Evolutionary conservation across 2,329 filamentous ascomycete species (phyloP), one percentile per base, ranked within the genome.

Genomic region (Aspergillus eucalypticola): DNA sequence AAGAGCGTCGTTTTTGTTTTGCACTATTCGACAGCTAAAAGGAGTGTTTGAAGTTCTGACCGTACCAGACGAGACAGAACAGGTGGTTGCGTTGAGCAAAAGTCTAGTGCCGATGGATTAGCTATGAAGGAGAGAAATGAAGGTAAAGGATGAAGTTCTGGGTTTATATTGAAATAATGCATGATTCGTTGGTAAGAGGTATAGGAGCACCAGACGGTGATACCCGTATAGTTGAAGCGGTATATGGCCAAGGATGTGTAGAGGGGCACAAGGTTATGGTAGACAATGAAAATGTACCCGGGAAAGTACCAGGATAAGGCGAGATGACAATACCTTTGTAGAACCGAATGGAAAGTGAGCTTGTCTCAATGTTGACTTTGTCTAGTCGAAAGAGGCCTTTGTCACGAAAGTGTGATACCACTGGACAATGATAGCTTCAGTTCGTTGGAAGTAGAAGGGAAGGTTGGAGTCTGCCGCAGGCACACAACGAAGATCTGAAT

Each of bases 1-100:
- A 49, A 19, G 42, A 32, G 51, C 41, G 44, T 41, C 41, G 62
- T 41, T 49, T 32, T 41, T 41, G 62, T 48, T 49, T 32, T 49
- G 49, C 60, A 71, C 55, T 59, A 61, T 63, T 66, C 41, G 62
- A 64, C 56, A 66, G 56, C 60, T 59, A 57, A 64, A 64, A 68
- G 41, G 61, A 66, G 52, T 60, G 65, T 6, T 50, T 53, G 29
- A 49, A 54, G 50, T 66, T 67, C 68, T 68, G 67, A 71, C 66
- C 72, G 73, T 76, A 66, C 73, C 73, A 66, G 73, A 75, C 73
- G 73, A 68, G 61, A 69, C 65, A 69, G 64, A 69, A 57, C 52
- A 61, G 27, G 58, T 52, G 54, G 11, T 32, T 60, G 50, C 13
- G 15, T 53, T 54, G 29, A 56, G 41, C 11, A 42, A 56, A 54